These are phyloP conservation scores for Phytophthora aleatoria DNA, from an alignment of 352 stramenopile genomes.

Conservation along the genomic window DNA sequence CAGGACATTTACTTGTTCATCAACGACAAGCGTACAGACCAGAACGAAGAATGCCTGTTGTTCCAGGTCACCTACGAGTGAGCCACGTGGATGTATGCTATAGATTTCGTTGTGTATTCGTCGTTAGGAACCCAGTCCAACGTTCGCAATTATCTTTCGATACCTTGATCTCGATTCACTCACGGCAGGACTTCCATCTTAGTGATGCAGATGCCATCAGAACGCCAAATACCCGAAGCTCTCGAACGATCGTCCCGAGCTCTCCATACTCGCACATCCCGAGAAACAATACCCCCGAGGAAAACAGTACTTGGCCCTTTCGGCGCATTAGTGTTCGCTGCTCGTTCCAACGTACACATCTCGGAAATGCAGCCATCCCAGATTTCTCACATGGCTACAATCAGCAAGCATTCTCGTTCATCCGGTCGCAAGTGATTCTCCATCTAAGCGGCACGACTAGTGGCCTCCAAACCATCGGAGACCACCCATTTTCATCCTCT, in stretches of 20 bases:
- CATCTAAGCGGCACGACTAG: conserved; percentile 14
- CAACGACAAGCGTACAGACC: conserved; percentile 89
- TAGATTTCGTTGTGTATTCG: conserved; percentile 8
- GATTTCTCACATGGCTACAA: conserved; percentile 9
- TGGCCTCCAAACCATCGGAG: background rate
- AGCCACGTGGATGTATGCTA: background rate
- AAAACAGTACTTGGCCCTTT: background rate
- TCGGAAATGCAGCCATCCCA: conserved; percentile 2
- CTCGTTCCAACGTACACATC: conserved; percentile 4
- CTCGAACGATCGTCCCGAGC: background rate
- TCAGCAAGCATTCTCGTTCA: background rate
- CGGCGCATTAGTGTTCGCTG: too few species aligned
- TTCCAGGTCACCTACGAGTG: conserved; percentile 80
- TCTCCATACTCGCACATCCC: background rate
- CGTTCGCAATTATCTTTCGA: background rate
- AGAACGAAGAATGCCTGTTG: conserved; percentile 94
- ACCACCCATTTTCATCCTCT: conserved; percentile 8
- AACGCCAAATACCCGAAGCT: background rate
- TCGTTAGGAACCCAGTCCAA: background rate
- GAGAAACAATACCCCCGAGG: too few species aligned
- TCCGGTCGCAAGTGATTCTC: background rate
- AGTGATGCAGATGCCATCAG: background rate
- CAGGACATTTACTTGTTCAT: conserved; percentile 91
- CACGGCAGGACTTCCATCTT: background rate
- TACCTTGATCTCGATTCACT: conserved; percentile 2